These are phyloP conservation scores for Vitis vinifera DNA, from an alignment of 164 flowering plant genomes.

Conservation along the genomic window ASM3070453v1 NC_081817.1:2281001-2281500, in stretches of 20 bases:
- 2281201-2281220: constrained; percentile 88
- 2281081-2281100: not conserved
- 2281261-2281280: constrained; percentile 68
- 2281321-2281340: constrained; percentile 61
- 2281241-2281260: constrained; percentile 88
- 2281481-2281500: too few species aligned
- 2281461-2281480: too few species aligned
- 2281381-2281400: too few species aligned
- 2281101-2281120: not conserved
- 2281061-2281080: constrained; percentile 73
- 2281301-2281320: constrained; percentile 68
- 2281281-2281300: constrained; percentile 77
- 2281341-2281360: constrained; percentile 4
- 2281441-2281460: too few species aligned
- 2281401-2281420: too few species aligned
- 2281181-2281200: constrained; percentile 65
- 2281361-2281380: too few species aligned
- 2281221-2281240: constrained; percentile 64
- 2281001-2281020: constrained; percentile 85
- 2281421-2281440: too few species aligned
- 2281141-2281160: constrained; percentile 2
- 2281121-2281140: not conserved
- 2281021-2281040: constrained; percentile 59
- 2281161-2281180: not conserved
- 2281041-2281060: constrained; percentile 52